Percentiles rank a stretch among this genome's conserved stretches.
Evolutionary conservation across 2,329 filamentous ascomycete genomes (phyloP).

Genomic region (Ophiocordyceps polyrhachis-furcata): DNA sequence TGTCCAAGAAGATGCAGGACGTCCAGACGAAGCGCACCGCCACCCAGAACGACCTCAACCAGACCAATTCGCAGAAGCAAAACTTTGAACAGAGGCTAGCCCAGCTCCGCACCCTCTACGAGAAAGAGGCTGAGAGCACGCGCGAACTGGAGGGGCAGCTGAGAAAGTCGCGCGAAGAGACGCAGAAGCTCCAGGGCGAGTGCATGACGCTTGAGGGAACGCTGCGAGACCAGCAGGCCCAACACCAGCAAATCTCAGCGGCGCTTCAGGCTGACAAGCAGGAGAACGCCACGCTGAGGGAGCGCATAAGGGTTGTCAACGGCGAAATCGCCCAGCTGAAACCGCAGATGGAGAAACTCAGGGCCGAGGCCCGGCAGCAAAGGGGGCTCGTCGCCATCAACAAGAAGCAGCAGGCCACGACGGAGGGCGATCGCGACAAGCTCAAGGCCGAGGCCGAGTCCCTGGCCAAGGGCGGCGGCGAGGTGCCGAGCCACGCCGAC

Average conservation of each 20-base stretch:
- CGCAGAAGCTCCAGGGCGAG: slow-evolving; percentile 67
- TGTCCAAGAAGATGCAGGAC: slow-evolving; percentile 88
- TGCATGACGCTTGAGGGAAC: slow-evolving; percentile 66
- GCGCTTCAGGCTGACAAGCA: slow-evolving; percentile 72
- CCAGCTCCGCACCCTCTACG: slow-evolving; percentile 74
- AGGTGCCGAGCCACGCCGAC: slow-evolving; percentile 32
- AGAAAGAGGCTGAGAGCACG: slow-evolving; percentile 80
- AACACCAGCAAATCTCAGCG: slow-evolving; percentile 58
- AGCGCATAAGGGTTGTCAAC: slow-evolving; percentile 71
- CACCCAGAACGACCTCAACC: slow-evolving; percentile 66
- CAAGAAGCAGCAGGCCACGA: slow-evolving; percentile 88
- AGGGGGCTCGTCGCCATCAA: slow-evolving; percentile 95
- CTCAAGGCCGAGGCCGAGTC: slow-evolving; percentile 62
- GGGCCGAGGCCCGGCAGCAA: slow-evolving; percentile 80
- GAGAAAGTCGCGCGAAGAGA: slow-evolving; percentile 56
- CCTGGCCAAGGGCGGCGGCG: slow-evolving; percentile 43
- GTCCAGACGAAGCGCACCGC: slow-evolving; percentile 65
- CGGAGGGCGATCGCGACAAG: slow-evolving; percentile 76
- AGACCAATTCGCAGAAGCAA: slow-evolving; percentile 70
- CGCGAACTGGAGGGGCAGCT: slow-evolving; percentile 73
- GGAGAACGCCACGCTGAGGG: slow-evolving; percentile 72
- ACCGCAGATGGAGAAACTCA: slow-evolving; percentile 83
- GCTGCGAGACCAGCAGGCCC: slow-evolving; percentile 62
- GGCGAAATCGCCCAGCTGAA: slow-evolving; percentile 67
- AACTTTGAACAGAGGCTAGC: slow-evolving; percentile 80